Evolutionary conservation across 2,329 filamentous ascomycete species (phyloP).

Genomic region (Aschersonia sp.): DNA sequence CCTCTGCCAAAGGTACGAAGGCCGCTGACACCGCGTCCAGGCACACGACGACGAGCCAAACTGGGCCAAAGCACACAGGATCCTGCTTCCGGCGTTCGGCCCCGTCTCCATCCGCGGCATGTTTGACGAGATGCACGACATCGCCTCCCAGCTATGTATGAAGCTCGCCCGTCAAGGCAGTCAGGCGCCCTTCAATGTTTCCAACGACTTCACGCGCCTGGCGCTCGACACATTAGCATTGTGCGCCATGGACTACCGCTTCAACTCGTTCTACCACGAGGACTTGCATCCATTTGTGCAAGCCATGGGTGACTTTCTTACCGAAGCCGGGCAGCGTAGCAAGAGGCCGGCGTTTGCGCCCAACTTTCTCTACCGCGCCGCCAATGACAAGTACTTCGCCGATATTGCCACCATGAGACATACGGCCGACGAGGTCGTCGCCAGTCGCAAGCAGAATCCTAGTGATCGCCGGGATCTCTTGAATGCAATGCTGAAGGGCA

Average conservation of each 20-base stretch:
- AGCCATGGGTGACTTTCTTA: constrained; percentile 51
- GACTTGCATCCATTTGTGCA: constrained; percentile 55
- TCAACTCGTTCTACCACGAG: constrained; percentile 61
- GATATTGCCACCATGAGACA: constrained; percentile 42
- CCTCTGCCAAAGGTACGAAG: background rate
- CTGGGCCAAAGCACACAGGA: constrained; percentile 53
- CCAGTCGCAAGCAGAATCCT: constrained; percentile 39
- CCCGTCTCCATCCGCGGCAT: constrained; percentile 53
- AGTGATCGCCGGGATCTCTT: constrained; percentile 51
- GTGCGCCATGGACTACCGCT: constrained; percentile 57
- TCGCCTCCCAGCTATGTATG: constrained; percentile 48
- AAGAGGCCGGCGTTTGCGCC: constrained; percentile 29
- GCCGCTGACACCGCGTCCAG: constrained; percentile 7
- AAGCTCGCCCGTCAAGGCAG: constrained; percentile 55
- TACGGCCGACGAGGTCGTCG: constrained; percentile 44
- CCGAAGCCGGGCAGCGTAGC: constrained; percentile 36
- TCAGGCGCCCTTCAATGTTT: constrained; percentile 38
- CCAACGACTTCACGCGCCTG: constrained; percentile 58
- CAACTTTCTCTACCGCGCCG: constrained; percentile 32
- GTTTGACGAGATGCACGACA: constrained; percentile 58
- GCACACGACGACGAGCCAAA: constrained; percentile 35
- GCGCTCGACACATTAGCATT: constrained; percentile 60
- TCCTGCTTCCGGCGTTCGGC: constrained; percentile 56
- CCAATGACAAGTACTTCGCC: constrained; percentile 33
- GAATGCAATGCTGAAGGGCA: constrained; percentile 53